These are phyloP conservation scores for Uronychia setigera DNA, from an alignment of 73 alveolate species.

Conservation along the genomic window DNA sequence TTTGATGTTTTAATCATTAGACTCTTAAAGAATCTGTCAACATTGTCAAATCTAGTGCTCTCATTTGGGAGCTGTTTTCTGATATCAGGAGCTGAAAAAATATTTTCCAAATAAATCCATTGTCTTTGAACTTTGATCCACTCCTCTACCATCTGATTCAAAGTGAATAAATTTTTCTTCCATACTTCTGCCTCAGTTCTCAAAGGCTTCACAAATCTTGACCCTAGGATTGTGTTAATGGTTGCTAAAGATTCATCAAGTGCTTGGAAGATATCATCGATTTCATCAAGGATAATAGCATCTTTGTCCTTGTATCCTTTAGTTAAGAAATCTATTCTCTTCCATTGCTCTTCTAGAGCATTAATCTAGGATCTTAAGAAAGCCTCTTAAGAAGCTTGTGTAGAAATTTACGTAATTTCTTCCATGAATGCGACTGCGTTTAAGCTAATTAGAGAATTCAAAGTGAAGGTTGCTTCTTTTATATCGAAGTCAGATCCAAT, in stretches of 20 bases:
- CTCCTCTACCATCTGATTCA: constrained; percentile 92
- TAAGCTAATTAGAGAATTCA: constrained; percentile 66
- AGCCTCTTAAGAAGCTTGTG: constrained; percentile 87
- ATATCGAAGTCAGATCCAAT: constrained; percentile 80
- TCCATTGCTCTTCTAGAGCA: constrained; percentile 71
- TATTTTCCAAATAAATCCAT: constrained; percentile 98
- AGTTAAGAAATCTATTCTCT: constrained; percentile 72
- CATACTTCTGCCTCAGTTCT: constrained; percentile 95
- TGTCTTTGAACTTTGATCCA: constrained; percentile 95
- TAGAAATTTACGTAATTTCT: constrained; percentile 72
- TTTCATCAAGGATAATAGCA: constrained; percentile 89
- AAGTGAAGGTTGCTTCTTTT: constrained; percentile 71
- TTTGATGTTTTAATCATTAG: constrained; percentile 89
- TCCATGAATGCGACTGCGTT: constrained; percentile 73
- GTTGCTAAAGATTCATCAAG: constrained; percentile 96
- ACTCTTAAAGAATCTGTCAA: constrained; percentile 91
- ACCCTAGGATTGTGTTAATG: constrained; percentile 86
- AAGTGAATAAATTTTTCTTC: constrained; percentile 83
- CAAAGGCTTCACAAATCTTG: constrained; percentile 92
- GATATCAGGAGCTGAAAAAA: constrained; percentile 91
- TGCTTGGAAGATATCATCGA: constrained; percentile 91
- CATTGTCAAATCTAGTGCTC: constrained; percentile 83
- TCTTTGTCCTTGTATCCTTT: constrained; percentile 75
- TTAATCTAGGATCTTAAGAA: constrained; percentile 55
- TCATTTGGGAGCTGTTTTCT: constrained; percentile 72